These are phyloP conservation scores for Phytomonas francai DNA, from an alignment of 208 protist genomes.

Conservation along the genomic window DNA sequence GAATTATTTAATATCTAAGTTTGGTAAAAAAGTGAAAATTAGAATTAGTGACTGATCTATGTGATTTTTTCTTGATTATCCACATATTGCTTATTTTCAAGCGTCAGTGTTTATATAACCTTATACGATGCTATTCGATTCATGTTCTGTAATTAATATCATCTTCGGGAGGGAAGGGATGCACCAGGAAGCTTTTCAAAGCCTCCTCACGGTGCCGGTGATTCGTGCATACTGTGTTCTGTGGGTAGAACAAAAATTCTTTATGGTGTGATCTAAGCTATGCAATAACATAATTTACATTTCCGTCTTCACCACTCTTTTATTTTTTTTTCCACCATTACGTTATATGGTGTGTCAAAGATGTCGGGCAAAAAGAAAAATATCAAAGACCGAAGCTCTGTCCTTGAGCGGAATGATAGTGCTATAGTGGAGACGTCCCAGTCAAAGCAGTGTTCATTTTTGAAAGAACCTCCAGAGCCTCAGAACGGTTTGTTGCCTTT, in stretches of 20 bases:
- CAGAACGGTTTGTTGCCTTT: slow-evolving; percentile 1
- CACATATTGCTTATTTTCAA: background rate
- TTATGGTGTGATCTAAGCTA: background rate
- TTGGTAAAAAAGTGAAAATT: background rate
- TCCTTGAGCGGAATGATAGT: background rate
- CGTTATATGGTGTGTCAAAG: background rate
- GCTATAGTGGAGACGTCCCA: background rate
- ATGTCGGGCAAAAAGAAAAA: slow-evolving; percentile 5
- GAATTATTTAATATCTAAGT: background rate
- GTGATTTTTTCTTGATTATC: background rate
- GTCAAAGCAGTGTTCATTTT: slow-evolving; percentile 8
- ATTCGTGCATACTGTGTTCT: background rate
- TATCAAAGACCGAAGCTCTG: background rate
- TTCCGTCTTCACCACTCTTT: background rate
- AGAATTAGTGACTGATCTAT: background rate
- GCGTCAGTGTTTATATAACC: background rate
- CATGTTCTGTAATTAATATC: background rate
- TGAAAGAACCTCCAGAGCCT: background rate
- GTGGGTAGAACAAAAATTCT: background rate
- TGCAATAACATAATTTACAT: background rate
- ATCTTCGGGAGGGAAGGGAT: background rate
- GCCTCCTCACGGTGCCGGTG: background rate
- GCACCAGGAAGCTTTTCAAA: background rate
- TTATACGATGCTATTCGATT: background rate
- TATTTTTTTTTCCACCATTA: background rate